These are phyloP conservation scores for Thermoascus crustaceus DNA, from an alignment of 2,329 filamentous ascomycete genomes.

Conservation along the genomic window DNA sequence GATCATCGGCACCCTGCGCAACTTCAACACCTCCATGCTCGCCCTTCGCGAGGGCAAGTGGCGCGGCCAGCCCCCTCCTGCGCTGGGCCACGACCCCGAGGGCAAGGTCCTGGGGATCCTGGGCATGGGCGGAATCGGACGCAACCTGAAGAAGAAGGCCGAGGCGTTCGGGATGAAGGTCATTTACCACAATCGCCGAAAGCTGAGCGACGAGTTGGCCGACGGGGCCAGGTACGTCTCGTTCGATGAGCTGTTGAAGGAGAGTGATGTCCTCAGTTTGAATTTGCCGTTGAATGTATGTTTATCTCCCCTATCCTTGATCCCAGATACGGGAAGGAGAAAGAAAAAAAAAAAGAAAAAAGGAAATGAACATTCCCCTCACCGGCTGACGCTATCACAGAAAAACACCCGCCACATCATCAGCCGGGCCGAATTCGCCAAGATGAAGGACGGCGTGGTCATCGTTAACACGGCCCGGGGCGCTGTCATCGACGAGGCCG, in stretches of 20 bases:
- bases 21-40: slow-evolving; percentile 60
- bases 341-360: no score
- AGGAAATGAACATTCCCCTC: no score
- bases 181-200: slow-evolving; percentile 64
- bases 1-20: slow-evolving; percentile 69
- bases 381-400: no score
- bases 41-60: slow-evolving; percentile 60
- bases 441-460: slow-evolving; percentile 71
- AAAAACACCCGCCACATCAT: slow-evolving; percentile 68
- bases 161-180: slow-evolving; percentile 67
- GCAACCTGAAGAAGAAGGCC: slow-evolving; percentile 67
- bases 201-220: slow-evolving; percentile 46
- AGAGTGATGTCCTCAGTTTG: slow-evolving; percentile 69
- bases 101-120: slow-evolving; percentile 73
- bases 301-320: slow-evolving; percentile 13
- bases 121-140: slow-evolving; percentile 79
- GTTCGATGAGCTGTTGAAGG: slow-evolving; percentile 63
- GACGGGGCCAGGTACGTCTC: slow-evolving; percentile 42
- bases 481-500: slow-evolving; percentile 72
- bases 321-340: neutral
- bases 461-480: slow-evolving; percentile 78
- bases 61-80: slow-evolving; percentile 48
- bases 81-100: slow-evolving; percentile 66
- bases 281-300: slow-evolving; percentile 74
- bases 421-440: slow-evolving; percentile 58